Evolutionary conservation across 208 protist genomes (phyloP).

Genomic region (Trypanosoma avium): DNA sequence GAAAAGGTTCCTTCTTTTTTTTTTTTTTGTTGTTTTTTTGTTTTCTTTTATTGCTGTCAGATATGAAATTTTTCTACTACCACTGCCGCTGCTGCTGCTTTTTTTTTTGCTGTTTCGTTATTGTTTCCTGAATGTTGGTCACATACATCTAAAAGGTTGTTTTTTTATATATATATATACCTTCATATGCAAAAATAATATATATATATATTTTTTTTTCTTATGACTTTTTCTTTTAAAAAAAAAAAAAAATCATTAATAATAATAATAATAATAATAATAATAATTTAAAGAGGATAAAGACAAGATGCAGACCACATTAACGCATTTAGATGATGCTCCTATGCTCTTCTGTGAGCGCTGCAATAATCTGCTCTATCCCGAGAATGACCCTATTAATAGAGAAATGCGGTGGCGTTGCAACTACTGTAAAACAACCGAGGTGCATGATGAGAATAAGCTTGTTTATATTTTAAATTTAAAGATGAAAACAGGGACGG

Average conservation of each 20-base stretch:
- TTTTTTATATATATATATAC: too few relatives aligned
- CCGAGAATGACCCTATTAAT: constrained; percentile 52
- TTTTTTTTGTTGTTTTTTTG: constrained; percentile 20
- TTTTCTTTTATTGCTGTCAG: too few relatives aligned
- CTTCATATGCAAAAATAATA: too few relatives aligned
- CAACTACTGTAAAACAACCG: constrained; percentile 83
- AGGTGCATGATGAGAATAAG: constrained; percentile 74
- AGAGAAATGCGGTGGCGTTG: constrained; percentile 79
- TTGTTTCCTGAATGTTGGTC: too few relatives aligned
- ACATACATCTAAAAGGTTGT: too few relatives aligned
- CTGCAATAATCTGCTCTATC: constrained; percentile 90
- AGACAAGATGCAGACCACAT: constrained; percentile 16
- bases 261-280: too few relatives aligned
- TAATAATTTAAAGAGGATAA: too few relatives aligned
- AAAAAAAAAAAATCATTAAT: background rate
- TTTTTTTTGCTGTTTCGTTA: constrained; percentile 10
- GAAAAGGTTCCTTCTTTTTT: background rate
- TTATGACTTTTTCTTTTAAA: constrained; percentile 2
- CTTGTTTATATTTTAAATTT: constrained; percentile 90
- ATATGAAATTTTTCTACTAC: too few relatives aligned
- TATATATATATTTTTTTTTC: constrained; percentile 4
- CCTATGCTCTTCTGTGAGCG: constrained; percentile 87
- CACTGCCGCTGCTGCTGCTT: constrained; percentile 2
- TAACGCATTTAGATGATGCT: constrained; percentile 42
- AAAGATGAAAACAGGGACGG: constrained; percentile 76